Conservation (phyloP, 768 basidiomycete species). For the Tulasnella calospora region DNA sequence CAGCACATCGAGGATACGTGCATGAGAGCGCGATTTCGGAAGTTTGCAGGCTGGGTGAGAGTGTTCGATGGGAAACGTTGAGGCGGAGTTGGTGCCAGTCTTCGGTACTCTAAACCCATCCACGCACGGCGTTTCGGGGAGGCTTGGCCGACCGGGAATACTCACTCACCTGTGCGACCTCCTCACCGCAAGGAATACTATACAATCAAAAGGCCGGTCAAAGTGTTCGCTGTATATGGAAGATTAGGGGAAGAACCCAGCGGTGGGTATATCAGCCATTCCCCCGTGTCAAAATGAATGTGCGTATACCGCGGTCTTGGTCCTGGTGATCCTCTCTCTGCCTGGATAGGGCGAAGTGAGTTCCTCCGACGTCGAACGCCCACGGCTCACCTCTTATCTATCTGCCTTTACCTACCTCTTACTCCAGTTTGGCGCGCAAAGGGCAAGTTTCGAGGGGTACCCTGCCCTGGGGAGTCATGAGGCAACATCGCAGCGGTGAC, state of each 20-base stretch:
- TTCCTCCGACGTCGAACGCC: constrained; percentile 4
- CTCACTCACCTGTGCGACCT: background rate
- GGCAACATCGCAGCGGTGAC: background rate
- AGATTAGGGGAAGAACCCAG: background rate
- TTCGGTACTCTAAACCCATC: background rate
- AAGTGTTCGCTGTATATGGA: background rate
- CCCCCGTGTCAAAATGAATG: background rate
- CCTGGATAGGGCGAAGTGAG: background rate
- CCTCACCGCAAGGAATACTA: background rate
- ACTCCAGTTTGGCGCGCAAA: background rate
- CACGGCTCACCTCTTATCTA: constrained; percentile 5
- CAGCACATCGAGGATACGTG: background rate
- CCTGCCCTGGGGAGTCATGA: background rate
- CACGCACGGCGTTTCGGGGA: background rate
- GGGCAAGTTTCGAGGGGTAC: background rate
- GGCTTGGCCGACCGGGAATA: constrained; percentile 6
- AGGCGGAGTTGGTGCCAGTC: background rate
- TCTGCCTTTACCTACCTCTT: background rate
- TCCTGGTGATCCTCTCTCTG: background rate
- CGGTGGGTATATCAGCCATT: background rate
- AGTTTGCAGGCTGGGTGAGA: constrained; percentile 11
- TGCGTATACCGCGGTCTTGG: background rate
- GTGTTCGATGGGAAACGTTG: background rate
- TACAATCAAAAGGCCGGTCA: background rate
- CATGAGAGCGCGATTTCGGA: background rate